Base-by-base conservation (phyloP, 305 asterid species). In the Fraxinus paxiana region DNA sequence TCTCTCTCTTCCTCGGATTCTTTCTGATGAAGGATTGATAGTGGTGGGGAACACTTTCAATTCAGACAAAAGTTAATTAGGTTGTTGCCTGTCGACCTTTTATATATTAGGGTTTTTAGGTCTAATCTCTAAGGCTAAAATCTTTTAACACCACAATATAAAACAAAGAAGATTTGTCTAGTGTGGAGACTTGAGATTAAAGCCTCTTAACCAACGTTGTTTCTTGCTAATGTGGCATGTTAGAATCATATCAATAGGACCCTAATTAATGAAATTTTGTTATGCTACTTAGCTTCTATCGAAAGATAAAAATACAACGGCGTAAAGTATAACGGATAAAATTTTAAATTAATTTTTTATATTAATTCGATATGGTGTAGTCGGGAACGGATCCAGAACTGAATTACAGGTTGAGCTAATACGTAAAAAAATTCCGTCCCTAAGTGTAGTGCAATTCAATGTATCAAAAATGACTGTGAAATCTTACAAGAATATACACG, bases 31-130 rank as follows among this genome's bases (percentile, higher is more conserved):
- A 83, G 85, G 85, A 63, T 63, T 63, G 34, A 28, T 83, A 81
- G 63, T 83, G 82, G 85, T 83, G 84, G 87, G 78, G 74, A 83
- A 83, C 83, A 81, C 69, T 69, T 17, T 85, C 77, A 76, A 82
- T 75, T 82, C 73, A 70, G 71, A 63, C 70, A 74, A 78, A 81
- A 51, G 18, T 77, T 56, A 24, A 10, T 22, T 24, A 22, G 33
- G 33, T 63, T 63, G 71, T 63, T 63, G 71, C 15, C 71, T 63
- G 71, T 63, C 71, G 71, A 63, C 71, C 71, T 63, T 61, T 20
- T 9, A 59, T 59, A 18, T 59, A 2, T 59, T 54, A 54, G 24
- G 63, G 63, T 5, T 54, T 17, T 54, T 6, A 54, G 65, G 33
- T 63, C n/a, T 24, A 8, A 63, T 63, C 15, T 63, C 28, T 6